Percentiles rank a stretch among this genome's conserved stretches.
Evolutionary conservation across 176 grass and related monocot genomes (phyloP).

Genomic region (Bromus sterilis): DNA sequence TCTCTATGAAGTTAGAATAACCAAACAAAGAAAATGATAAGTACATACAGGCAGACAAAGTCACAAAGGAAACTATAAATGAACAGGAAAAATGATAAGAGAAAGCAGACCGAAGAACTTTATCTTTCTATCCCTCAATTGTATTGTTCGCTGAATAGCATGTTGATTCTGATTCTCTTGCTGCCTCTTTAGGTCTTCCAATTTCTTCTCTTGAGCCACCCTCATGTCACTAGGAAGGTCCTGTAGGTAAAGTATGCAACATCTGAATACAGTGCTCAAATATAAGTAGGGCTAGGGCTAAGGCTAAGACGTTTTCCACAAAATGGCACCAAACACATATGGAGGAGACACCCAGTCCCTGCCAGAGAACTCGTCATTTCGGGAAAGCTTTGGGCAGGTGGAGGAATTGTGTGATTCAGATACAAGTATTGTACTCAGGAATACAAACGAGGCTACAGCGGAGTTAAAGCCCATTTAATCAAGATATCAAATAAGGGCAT

Average conservation of each 20-base stretch:
- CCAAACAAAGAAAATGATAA: conserved; percentile 9
- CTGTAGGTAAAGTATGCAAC: conserved; percentile 35
- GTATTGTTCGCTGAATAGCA: conserved; percentile 58
- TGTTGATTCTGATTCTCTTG: conserved; percentile 77
- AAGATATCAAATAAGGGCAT: not conserved
- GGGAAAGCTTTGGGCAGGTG: not conserved
- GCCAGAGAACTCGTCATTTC: not conserved
- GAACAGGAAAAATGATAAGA: not conserved
- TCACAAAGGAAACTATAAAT: not conserved
- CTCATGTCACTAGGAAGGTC: conserved; percentile 84
- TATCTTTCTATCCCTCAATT: conserved; percentile 90
- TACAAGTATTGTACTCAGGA: not conserved
- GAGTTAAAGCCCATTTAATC: not conserved
- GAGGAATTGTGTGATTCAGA: not conserved
- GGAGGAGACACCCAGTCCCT: not conserved
- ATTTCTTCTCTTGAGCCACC: conserved; percentile 80
- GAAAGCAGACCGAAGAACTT: conserved; percentile 73
- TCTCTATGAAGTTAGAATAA: conserved; percentile 62
- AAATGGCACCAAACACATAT: not conserved
- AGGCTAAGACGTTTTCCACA: not conserved
- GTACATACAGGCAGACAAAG: not conserved
- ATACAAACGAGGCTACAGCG: not conserved
- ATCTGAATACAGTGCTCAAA: not conserved
- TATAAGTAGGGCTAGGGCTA: not conserved
- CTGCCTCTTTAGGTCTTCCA: conserved; percentile 88